Base-by-base conservation (phyloP, 2,329 filamentous ascomycete genomes). In the Thermoascus crustaceus region DNA sequence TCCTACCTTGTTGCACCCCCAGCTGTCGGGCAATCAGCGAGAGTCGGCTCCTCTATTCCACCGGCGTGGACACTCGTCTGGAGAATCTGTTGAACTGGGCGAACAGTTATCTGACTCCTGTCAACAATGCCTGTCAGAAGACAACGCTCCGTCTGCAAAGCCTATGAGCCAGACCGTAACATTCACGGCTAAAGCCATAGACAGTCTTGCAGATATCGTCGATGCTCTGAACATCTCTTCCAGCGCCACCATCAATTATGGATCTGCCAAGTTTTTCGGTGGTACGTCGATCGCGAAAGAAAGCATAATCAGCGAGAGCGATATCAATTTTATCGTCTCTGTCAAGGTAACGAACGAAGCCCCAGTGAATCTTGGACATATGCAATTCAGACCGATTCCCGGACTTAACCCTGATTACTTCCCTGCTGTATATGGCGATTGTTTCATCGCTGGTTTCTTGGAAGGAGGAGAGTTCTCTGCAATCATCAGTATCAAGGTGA, bases 151-250 rank as follows among this genome's bases (percentile, higher is more conserved):
- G 13, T 29, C 26, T 16, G 26, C 13, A 29, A 29, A 18, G 7
- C 26, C 26, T 5, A 18, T 53, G 10, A 55, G 49, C 32, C 53
- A 55, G 34, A 55, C 46, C 21, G 53, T 57, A 8, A 55, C 52
- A 13, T 54, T 51, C 34, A 54, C 47, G 7, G 54, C 51, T 4
- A 43, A 49, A 4, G 48, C 49, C 4, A 55, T 57, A 11, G 54
- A 58, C 38, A 58, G 58, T 35, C 45, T 55, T 7, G 57, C 52
- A 30, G 60, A 63, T 30, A 57, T 63, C 33, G 58, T 59, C 37
- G 57, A 63, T 38, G 53, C 56, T 4, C 52, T 63, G 30, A 63
- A 62, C 41, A 60, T 63, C 18, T 60, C 57, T 1, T 54, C 57
- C 4, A 54, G 54, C 6, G 50, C 54, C 37, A 56, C 55, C 4